Percentiles rank a stretch among this genome's conserved stretches.
phyloP scores from a whole-genome alignment of 148 eudicot species.

The Rhododendron vialii region DNA sequence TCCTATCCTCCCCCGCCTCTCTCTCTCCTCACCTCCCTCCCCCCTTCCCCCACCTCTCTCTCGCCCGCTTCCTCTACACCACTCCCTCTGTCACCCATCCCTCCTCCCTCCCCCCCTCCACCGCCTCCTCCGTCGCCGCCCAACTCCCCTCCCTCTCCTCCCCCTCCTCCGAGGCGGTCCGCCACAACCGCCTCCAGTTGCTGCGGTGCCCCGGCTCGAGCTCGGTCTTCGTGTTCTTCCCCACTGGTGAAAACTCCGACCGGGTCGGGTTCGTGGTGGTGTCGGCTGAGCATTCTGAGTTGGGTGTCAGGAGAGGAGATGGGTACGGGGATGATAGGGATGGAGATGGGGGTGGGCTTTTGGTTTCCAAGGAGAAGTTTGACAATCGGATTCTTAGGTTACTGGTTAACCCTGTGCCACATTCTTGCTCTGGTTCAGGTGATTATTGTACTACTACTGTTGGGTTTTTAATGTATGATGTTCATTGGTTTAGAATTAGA shows the following conservation, averaged over 20 bases:
- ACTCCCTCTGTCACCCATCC: constrained; percentile 13
- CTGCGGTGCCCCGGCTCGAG: constrained; percentile 32
- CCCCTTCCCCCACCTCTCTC: constrained; percentile 45
- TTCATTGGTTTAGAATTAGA: too few relatives aligned
- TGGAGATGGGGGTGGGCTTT: constrained; percentile 15
- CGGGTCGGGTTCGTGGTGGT: constrained; percentile 46
- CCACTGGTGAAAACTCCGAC: constrained; percentile 60
- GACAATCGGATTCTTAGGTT: constrained; percentile 43
- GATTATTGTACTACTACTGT: constrained; percentile 21
- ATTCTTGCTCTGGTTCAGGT: constrained; percentile 6
- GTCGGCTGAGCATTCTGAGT: constrained; percentile 18
- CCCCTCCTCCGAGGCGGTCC: not conserved
- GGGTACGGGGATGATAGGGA: constrained; percentile 7
- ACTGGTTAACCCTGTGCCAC: constrained; percentile 31
- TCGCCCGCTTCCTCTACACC: constrained; percentile 40
- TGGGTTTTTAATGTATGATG: constrained; percentile 26
- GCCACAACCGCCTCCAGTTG: constrained; percentile 42
- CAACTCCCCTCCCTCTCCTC: not conserved
- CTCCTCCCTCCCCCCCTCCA: constrained; percentile 28
- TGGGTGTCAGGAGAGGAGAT: constrained; percentile 14
- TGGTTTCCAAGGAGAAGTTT: constrained; percentile 20
- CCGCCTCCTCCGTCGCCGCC: constrained; percentile 26
- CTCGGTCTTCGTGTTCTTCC: constrained; percentile 45
- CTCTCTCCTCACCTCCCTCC: constrained; percentile 34
- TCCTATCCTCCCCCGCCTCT: constrained; percentile 13